A percentile compares a stretch with the other conserved stretches of the same genome.
These are phyloP conservation scores for Zoysia pacifica DNA, from an alignment of 176 grass and related monocot species.

Conservation along the genomic window DNA sequence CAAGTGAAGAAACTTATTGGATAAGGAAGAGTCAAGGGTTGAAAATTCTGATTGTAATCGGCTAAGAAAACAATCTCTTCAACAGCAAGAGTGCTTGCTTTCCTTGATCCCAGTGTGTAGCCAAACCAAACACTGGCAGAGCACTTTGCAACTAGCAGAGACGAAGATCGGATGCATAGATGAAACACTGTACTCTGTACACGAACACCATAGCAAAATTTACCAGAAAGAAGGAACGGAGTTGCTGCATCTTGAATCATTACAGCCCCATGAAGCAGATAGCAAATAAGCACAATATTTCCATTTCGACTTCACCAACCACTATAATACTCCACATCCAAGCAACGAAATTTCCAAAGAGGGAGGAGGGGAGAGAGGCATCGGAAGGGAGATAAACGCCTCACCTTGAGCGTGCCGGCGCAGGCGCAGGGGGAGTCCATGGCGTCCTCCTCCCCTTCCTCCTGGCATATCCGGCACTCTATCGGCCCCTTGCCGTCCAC, in stretches of 20 bases:
- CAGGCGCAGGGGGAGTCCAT: constrained; percentile 98
- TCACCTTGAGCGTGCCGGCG: constrained; percentile 89
- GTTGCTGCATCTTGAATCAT: constrained; percentile 15
- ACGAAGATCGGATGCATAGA: not conserved
- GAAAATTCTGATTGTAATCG: not conserved
- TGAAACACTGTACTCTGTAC: not conserved
- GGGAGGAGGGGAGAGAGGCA: not conserved
- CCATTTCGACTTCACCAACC: not conserved
- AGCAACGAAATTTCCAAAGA: constrained; percentile 10
- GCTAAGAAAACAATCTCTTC: not conserved
- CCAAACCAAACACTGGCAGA: not conserved
- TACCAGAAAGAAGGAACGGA: not conserved
- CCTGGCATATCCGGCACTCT: constrained; percentile 98
- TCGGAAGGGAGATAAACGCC: constrained; percentile 1
- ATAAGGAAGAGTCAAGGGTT: constrained; percentile 11
- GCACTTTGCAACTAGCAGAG: not conserved
- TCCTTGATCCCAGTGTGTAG: not conserved
- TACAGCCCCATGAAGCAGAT: not conserved
- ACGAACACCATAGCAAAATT: not conserved
- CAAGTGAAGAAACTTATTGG: constrained; percentile 1
- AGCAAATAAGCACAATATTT: not conserved
- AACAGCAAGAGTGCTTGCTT: not conserved
- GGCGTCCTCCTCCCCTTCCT: constrained; percentile 78
- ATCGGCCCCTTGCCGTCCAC: constrained; percentile 44
- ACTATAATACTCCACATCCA: not conserved